phyloP scores from a whole-genome alignment of 768 basidiomycete genomes.

The Boletus huronensis region DNA sequence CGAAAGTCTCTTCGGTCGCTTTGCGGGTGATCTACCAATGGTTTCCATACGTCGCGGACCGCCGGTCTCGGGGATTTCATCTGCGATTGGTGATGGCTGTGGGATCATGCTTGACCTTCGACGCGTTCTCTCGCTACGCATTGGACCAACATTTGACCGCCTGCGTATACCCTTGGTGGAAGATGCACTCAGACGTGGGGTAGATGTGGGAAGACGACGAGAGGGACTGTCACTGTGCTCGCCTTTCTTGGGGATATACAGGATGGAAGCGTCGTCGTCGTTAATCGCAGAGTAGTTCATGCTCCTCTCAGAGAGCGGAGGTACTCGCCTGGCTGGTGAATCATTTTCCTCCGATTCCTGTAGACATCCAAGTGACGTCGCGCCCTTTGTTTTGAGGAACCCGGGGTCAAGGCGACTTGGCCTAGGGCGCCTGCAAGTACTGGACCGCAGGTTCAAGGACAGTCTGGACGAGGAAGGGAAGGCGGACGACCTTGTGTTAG shows the following conservation, averaged over 20 bases:
- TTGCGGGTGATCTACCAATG: conserved; percentile 50
- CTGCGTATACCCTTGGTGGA: conserved; percentile 45
- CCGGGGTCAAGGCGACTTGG: conserved; percentile 66
- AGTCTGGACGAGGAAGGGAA: conserved; percentile 35
- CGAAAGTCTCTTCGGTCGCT: conserved; percentile 57
- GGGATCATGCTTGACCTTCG: conserved; percentile 81
- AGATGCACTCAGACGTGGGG: conserved; percentile 36
- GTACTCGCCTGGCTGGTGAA: conserved; percentile 27
- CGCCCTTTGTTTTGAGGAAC: conserved; percentile 57
- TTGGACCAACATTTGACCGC: conserved; percentile 73
- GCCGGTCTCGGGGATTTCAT: conserved; percentile 32
- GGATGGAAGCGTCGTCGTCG: conserved; percentile 17
- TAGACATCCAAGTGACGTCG: conserved; percentile 55
- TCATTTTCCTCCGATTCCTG: conserved; percentile 68
- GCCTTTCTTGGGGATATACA: conserved; percentile 35
- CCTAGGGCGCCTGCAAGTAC: conserved; percentile 45
- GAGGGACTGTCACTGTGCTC: conserved; percentile 41
- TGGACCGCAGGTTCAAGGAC: conserved; percentile 13
- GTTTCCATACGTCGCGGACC: conserved; percentile 43
- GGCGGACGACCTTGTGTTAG: conserved; percentile 25
- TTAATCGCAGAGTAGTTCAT: conserved; percentile 45
- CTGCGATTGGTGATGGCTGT: conserved; percentile 49
- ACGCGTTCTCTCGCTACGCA: conserved; percentile 67
- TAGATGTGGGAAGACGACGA: conserved; percentile 47
- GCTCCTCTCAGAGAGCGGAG: conserved; percentile 64